Base-by-base conservation (phyloP, 208 protist genomes). In the Zelonia costaricensis region DNA sequence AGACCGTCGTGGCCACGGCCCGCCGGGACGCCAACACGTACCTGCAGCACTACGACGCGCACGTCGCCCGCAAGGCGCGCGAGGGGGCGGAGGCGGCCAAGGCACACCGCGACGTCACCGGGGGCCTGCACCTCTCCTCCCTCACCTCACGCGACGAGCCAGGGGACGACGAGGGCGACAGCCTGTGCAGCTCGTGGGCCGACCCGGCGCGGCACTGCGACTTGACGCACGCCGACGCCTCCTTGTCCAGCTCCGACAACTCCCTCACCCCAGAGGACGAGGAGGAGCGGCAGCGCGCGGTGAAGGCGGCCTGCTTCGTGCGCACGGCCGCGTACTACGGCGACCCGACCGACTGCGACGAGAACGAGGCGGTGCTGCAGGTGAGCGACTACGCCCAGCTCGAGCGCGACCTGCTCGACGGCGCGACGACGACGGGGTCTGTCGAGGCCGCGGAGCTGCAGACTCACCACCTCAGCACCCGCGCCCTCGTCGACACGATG, bases 401-500 rank as follows among this genome's bases (percentile, higher is more conserved):
- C 30, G 91, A 96, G 78, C 78, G 76, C 7, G 78, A 74, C 10
- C 48, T 93, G 43, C 59, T 86, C 18, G 69, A 83, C 46, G 42
- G 59, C 4, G 85, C 78, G 1, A 89, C 76, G 2, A 77, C 74
- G 40, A 74, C 76, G 4, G 88, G 88, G 30, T 67, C 62, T 25
- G 71, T 87, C 4, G 76, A 84, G 7, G 46, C 64, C 39, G 55
- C 71, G 4, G 86, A 92, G 22, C 36, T 95, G 13, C 53, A 69
- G 4, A 70, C 69, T 33, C 85, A 92, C 58, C 88, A 84, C 59
- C 54, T 86, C 33, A 74, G 77, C 20, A 69, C 80, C 15, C 82
- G 85, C 20, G 83, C 88, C 1, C 66, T 92, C 46, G 39, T 92
- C 27, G 88, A 94, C 65, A 91, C 81, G 40, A 76, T 94, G 51